Evolutionary conservation across 2,329 filamentous ascomycete species (phyloP).

Genomic region (Colletotrichum falcatum): DNA sequence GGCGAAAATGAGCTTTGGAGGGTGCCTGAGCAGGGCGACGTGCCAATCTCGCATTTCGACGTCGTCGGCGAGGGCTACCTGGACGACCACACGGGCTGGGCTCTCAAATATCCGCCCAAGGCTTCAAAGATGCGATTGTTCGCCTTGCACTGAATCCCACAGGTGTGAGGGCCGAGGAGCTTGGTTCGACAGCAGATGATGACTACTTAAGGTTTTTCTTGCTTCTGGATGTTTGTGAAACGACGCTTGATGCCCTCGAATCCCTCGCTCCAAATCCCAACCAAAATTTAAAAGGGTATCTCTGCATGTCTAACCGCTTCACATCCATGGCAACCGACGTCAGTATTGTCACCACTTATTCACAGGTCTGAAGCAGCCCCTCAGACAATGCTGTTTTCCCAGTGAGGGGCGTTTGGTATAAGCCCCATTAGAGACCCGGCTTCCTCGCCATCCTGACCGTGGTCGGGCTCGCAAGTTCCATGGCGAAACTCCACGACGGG

Average conservation of each 20-base stretch:
- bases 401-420: conserved; percentile 64
- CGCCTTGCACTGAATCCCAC: conserved; percentile 15
- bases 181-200: too few species aligned
- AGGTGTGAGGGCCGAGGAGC: not conserved
- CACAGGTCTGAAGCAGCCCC: too few species aligned
- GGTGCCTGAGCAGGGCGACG: not conserved
- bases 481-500: conserved; percentile 63
- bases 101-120: conserved; percentile 1
- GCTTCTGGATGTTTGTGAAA: not conserved
- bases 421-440: conserved; percentile 65
- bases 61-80: conserved; percentile 21
- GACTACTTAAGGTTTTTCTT: not conserved
- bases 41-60: conserved; percentile 7
- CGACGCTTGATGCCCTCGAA: not conserved
- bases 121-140: not conserved
- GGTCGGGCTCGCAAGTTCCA: conserved; percentile 63
- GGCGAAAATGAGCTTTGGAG: conserved; percentile 5
- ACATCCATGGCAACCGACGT: too few species aligned
- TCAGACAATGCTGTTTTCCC: conserved; percentile 26
- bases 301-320: too few species aligned
- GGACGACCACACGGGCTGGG: conserved; percentile 7
- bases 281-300: not conserved
- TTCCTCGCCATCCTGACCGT: conserved; percentile 67
- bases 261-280: not conserved
- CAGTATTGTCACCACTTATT: not conserved